Base-by-base conservation (phyloP, 495 filamentous ascomycete species). In the Aspergillus avenaceus region DNA sequence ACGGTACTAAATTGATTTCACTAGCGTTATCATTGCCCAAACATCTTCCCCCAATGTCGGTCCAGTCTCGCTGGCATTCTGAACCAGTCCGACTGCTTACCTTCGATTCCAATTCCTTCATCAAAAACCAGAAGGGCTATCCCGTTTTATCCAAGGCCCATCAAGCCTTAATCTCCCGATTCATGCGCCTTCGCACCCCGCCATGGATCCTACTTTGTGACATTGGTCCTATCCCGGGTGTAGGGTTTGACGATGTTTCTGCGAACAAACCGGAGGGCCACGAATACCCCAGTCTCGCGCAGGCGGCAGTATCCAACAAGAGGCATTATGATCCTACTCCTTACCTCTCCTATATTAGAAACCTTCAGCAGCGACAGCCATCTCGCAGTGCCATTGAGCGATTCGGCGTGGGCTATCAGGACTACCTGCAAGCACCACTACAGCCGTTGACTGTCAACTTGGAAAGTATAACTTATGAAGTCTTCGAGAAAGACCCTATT, bases 401-500 rank as follows among this genome's bases (percentile, higher is more conserved):
- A 40, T 89, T 89, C 63, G 84, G 86, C 8, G 71, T 77, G 9
- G 88, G 87, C 7, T 92, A 88, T 58, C 95, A 99, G 54, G 93
- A 99, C 63, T 97, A 93, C 69, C 74, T 97, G 2, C 93, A 99
- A 64, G 88, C 89, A 4, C 93, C 93, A 8, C 71, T 99, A 29
- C 95, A 99, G 61, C 93, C 93, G 1, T 77, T 99, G 16, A 88
- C 93, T 0, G 93, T 97, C 67, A 97, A 99, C 55, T 78, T 99
- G 21, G 93, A 99, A 62, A 93, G 88, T 41, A 87, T 95, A 45
- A 99, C 93, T 1, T 99, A 99, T 64, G 93, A 99, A 65, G 91
- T 97, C 8, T 99, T 99, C 60, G 93, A 99, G 66, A 95, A 93
- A 55, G 95, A 97, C 50, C 93, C 93, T 0, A 84, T 97, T 64